Evolutionary conservation across 192 early-diverging fungal species (phyloP).

Genomic region (Backusella sp.): DNA sequence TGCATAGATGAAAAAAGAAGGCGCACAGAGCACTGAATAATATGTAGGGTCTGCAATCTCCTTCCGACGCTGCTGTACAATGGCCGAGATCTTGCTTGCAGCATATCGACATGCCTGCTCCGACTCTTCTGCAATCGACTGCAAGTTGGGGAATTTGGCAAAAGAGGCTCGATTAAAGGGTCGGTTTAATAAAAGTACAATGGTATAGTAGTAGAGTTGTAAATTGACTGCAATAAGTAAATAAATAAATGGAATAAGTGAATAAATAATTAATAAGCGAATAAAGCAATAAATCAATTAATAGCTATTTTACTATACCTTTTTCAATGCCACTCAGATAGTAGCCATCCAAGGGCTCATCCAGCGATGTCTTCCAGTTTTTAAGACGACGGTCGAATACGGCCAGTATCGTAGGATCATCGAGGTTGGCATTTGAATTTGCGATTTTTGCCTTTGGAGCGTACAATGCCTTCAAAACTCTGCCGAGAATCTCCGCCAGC

Average conservation of each 20-base stretch:
- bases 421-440: slow-evolving; percentile 38
- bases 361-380: slow-evolving; percentile 24
- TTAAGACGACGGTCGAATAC: slow-evolving; percentile 30
- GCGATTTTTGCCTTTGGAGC: slow-evolving; percentile 45
- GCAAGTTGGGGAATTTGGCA: not conserved
- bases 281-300: too few species aligned
- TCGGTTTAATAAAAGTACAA: slow-evolving; percentile 46
- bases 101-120: slow-evolving; percentile 11
- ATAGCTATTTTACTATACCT: not conserved
- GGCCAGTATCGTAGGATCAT: slow-evolving; percentile 44
- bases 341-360: slow-evolving; percentile 19
- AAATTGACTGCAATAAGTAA: not conserved
- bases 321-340: slow-evolving; percentile 19
- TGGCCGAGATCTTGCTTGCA: slow-evolving; percentile 1
- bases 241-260: too few species aligned
- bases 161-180: slow-evolving; percentile 35
- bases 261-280: not conserved
- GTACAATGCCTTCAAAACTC: slow-evolving; percentile 48
- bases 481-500: slow-evolving; percentile 49
- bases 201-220: slow-evolving; percentile 43
- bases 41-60: not conserved
- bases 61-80: not conserved
- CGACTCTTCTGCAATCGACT: slow-evolving; percentile 15
- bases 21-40: not conserved
- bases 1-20: slow-evolving; percentile 16